Base-by-base conservation (phyloP, 176 grass and related monocot species). In the Poa pratensis region DNA sequence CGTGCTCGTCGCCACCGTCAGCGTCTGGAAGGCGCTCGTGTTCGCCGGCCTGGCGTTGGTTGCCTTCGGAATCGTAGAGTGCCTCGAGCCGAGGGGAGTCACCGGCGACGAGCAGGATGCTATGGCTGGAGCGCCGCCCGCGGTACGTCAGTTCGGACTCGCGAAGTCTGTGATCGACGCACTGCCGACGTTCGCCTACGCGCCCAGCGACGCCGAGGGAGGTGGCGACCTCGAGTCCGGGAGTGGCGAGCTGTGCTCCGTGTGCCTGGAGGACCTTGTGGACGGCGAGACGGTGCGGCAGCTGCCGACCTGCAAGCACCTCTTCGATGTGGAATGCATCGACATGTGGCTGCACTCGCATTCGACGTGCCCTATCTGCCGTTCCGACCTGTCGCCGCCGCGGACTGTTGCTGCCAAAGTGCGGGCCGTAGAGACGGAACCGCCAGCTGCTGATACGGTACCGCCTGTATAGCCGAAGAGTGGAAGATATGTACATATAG, bases 311-410 rank as follows among this genome's bases (percentile, higher is more conserved):
- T 89, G 87, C 87, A 48, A 34, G 59, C 87, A 89, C 82, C 4
- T 89, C 49, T 89, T 85, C 87, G 82, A 89, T 24, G 82, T 80
- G 24, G 69, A 8, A 15, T 89, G 87, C 82, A 68, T 89, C 49
- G 76, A 85, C 49, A 84, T 85, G 87, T 89, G 87, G 82, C 82
- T 89, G 15, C 82, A 89, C 68, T 89, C 69, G 6, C 87, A 89
- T 57, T 28, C 45, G 10, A 89, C 87, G 20, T 89, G 87, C 15
- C 87, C 82, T 0, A 3, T 89, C 7, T 89, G 87, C 82, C 48
- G 82, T 6, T 80, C 69, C 60, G 72, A 85, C 77, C 59, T 85
- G 59, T 85, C 71, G 69, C 49, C 82, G 17, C 69, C 49, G 37
- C 10, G 7, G 4, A 78, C 28, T 0, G 42, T 27, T 11, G 3